Base-by-base conservation (phyloP, 768 basidiomycete species). In the Calvatia gigantea region DNA sequence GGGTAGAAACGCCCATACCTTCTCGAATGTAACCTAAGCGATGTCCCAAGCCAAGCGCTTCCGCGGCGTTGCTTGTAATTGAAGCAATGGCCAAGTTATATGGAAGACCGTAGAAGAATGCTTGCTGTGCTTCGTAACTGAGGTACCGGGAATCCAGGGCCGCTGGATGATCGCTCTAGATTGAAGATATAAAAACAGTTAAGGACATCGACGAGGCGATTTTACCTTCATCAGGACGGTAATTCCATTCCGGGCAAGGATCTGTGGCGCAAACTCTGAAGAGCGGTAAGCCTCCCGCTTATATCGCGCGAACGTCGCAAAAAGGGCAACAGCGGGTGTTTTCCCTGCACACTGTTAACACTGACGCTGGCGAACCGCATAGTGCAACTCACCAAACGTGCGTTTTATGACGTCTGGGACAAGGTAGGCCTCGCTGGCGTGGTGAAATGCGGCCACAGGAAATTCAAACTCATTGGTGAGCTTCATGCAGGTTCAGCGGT, bases 381-480 rank as follows among this genome's bases (percentile, higher is more conserved):
- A 62, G 61, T 81, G 61, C 32, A 27, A 38, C 3, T 67, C 43
- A 79, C 80, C 90, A 63, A 79, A 90, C 43, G 82, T 79, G 61
- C 78, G 76, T 68, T 87, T 90, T 58, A 96, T 71, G 4, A 88
- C 67, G 42, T 87, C 85, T 1, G 92, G 89, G 19, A 94, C 86
- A 9, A 94, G 80, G 63, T 88, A 94, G 0, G 91, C 86, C 62
- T 94, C 90, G 56, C 84, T 83, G 1, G 91, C 91, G 58, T 86
- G 83, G 62, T 92, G 91, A 65, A 92, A 82, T 2, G 85, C 84
- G 3, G 89, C 83, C 52, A 91, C 78, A 5, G 84, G 81, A 67
- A 91, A 91, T 61, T 86, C 78, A 78, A 92, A 94, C 65, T 94
- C 91, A 63, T 94, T 89, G 29, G 89, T 83, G 32, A 92, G 75